Evolutionary conservation across 176 grass and related monocot genomes (phyloP), one percentile per base, ranked within the genome.

Genomic region (Musa troglodytarum): DNA sequence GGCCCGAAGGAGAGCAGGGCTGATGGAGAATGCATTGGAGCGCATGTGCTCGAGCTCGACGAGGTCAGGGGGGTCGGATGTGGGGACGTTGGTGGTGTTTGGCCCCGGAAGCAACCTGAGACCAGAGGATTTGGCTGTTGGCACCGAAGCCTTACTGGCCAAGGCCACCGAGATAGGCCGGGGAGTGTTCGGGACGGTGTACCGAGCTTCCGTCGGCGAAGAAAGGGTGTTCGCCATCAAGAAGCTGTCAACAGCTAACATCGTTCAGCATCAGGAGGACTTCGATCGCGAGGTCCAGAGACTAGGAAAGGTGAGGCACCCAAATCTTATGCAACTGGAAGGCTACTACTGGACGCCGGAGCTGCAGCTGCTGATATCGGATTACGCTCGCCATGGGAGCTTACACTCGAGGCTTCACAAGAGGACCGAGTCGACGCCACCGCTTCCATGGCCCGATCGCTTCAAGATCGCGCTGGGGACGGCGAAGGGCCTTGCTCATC

Each of bases 291-390:
- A 99, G 82, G 86, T 91, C 52, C 86, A 90, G 49, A 74, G 87
- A 19, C 90, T 99, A 9, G 90, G 90, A 3, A 99, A 99, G 75
- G 90, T 91, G 19, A 83, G 65, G 81, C 95, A 99, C 82, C 84
- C 86, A 1, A 99, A 94, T 80, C 74, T 99, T 65, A 56, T 91
- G 76, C 69, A 88, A 72, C 84, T 93, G 54, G 89, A 87, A 80
- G 90, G 90, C 68, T 99, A 99, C 84, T 99, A 99, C 78, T 99
- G 90, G 90, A 99, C 90, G 64, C 86, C 90, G 51, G 80, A 94
- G 72, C 79, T 99, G 69, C 95, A 99, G 83, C 88, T 99, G 0
- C 78, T 99, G 2, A 76, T 99, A 6, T 86, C 88, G 1, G 90
- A 99, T 77, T 94, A 99, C 85, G 84, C 69, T 9, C 73, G 82